Percentiles rank a stretch among this genome's conserved stretches.
Conservation (phyloP, 768 basidiomycete genomes). For the Lactarius sp. region DNA sequence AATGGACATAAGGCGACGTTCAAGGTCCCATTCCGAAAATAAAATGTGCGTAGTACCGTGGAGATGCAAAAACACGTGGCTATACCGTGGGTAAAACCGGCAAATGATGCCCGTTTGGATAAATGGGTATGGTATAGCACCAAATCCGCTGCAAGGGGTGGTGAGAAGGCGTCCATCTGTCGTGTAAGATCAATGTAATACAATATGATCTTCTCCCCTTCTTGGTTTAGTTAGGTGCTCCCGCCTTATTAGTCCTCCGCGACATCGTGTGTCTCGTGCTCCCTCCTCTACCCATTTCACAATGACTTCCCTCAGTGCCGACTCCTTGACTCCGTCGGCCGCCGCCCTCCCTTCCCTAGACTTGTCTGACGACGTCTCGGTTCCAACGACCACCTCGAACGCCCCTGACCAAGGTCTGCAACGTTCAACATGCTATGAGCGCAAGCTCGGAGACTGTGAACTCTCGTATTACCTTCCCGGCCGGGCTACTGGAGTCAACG, state of each 20-base stretch:
- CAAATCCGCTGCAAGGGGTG: too few relatives aligned
- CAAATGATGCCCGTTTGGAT: too few relatives aligned
- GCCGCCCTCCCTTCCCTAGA: conserved; percentile 12
- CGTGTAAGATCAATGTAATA: too few relatives aligned
- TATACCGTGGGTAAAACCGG: too few relatives aligned
- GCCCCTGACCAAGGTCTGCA: background rate
- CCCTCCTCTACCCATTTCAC: background rate
- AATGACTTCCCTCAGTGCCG: background rate
- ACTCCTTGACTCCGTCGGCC: background rate
- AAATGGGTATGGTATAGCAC: too few relatives aligned
- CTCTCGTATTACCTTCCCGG: conserved; percentile 75
- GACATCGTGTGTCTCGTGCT: background rate
- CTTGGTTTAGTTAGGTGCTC: too few relatives aligned
- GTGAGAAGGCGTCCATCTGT: too few relatives aligned
- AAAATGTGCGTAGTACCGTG: too few relatives aligned
- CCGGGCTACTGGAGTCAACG: conserved; percentile 77
- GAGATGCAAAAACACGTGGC: too few relatives aligned
- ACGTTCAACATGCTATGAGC: conserved; percentile 35
- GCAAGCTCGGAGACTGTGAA: conserved; percentile 69
- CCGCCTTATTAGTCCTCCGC: conserved; percentile 9
- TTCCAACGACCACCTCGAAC: background rate
- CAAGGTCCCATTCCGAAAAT: too few relatives aligned
- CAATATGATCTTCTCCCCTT: too few relatives aligned
- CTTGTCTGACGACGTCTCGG: conserved; percentile 9
- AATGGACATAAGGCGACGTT: too few relatives aligned